Conservation (phyloP, 768 basidiomycete species). For the Phlebiopsis gigantea region DNA sequence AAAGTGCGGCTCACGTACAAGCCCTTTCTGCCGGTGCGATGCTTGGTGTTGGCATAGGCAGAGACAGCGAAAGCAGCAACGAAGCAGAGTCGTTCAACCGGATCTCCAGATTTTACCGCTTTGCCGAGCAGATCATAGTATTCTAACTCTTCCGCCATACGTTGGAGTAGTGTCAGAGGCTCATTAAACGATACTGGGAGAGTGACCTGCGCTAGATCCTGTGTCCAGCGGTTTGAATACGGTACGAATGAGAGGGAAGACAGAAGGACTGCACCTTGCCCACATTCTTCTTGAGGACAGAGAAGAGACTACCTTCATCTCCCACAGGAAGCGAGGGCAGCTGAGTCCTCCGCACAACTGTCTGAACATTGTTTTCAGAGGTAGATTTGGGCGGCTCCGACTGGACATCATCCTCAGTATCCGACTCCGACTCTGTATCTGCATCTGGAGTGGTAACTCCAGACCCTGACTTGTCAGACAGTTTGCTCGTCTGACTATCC, state of each 20-base stretch:
- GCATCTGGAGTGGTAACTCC: slow-evolving; percentile 20
- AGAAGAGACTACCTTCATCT: slow-evolving; percentile 80
- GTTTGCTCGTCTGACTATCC: slow-evolving; percentile 28
- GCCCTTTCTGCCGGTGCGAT: slow-evolving; percentile 80
- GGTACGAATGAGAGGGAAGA: not conserved
- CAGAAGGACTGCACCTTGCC: slow-evolving; percentile 55
- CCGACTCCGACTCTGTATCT: slow-evolving; percentile 43
- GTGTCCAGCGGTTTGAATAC: not conserved
- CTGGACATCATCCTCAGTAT: slow-evolving; percentile 35
- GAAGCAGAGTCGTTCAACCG: slow-evolving; percentile 64
- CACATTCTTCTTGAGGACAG: slow-evolving; percentile 82
- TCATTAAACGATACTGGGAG: slow-evolving; percentile 92
- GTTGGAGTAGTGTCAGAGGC: slow-evolving; percentile 76
- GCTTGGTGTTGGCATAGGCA: slow-evolving; percentile 73
- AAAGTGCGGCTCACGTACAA: slow-evolving; percentile 52
- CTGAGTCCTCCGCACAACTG: slow-evolving; percentile 39
- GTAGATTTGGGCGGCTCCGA: not conserved
- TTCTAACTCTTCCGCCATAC: slow-evolving; percentile 80
- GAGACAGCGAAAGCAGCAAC: slow-evolving; percentile 86
- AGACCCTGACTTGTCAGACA: slow-evolving; percentile 26
- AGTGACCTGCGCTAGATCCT: slow-evolving; percentile 80
- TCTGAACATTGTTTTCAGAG: not conserved
- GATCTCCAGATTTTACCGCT: slow-evolving; percentile 52
- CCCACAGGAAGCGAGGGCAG: slow-evolving; percentile 57
- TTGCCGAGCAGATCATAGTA: slow-evolving; percentile 65